Evolutionary conservation across 768 basidiomycete genomes (phyloP).

Genomic region (Auricularia auricula-judae): DNA sequence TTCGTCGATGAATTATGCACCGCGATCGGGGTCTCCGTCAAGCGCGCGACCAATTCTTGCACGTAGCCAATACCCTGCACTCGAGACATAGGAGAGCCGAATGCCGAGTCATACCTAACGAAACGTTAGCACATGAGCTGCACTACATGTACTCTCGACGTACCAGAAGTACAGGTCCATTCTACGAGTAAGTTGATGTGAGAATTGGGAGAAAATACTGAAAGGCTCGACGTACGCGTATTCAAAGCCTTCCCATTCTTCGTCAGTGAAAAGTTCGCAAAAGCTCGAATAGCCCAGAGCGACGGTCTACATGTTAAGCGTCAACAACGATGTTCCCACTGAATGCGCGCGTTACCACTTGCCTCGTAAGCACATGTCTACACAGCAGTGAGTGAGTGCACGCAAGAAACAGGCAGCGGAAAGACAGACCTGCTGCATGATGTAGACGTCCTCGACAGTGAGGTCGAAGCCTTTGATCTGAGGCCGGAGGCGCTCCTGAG

Average conservation of each 20-base stretch:
- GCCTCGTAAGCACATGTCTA: constrained; percentile 67
- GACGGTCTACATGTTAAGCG: constrained; percentile 50
- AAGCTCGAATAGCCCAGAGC: constrained; percentile 86
- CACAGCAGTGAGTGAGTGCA: not conserved
- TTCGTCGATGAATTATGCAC: constrained; percentile 78
- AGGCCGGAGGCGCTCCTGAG: constrained; percentile 45
- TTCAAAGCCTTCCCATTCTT: constrained; percentile 90
- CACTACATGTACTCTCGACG: not conserved
- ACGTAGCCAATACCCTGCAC: constrained; percentile 71
- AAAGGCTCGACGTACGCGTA: constrained; percentile 47
- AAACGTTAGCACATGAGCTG: not conserved
- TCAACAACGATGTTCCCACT: constrained; percentile 3
- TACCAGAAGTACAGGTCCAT: constrained; percentile 59
- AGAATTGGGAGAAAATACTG: not conserved
- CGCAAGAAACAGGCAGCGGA: not conserved
- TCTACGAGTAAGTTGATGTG: constrained; percentile 20
- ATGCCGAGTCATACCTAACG: constrained; percentile 54
- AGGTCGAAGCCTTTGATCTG: constrained; percentile 53
- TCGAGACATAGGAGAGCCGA: constrained; percentile 71
- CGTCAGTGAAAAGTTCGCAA: constrained; percentile 79
- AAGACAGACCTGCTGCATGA: constrained; percentile 48
- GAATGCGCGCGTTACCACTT: constrained; percentile 21
- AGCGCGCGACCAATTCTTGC: constrained; percentile 73
- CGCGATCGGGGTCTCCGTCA: constrained; percentile 63
- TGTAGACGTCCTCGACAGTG: constrained; percentile 57